Base-by-base conservation (phyloP, 1,284 basidiomycete genomes). In the Austroboletus novae-zelandiae region DNA sequence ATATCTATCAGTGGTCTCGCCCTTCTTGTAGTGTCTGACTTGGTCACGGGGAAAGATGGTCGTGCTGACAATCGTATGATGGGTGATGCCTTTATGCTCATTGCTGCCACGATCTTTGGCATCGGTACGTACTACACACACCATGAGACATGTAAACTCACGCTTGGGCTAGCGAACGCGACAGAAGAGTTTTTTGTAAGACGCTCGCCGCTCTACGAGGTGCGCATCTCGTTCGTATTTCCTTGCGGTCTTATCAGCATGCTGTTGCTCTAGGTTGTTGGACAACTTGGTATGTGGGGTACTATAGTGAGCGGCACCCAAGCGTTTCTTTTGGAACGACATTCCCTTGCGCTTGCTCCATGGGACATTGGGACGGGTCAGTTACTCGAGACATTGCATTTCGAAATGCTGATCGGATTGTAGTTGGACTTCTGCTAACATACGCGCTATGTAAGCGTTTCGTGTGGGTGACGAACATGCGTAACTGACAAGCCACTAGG, bases 111-210 rank as follows among this genome's bases (percentile, higher is more conserved):
- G 0, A 72, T 91, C 8, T 94, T 93, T 61, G 91, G 91, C 17
- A 81, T 93, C 62, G 83, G 88, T 89, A 57, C 52, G 83, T 78
- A 7, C n/a, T 39, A 9, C 17, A 48, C 14, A 27, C 41, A 17
- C 14, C 31, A 23, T 10, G 30, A 20, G 30, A n/a, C 5, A 23
- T 13, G 36, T 20, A 2, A 34, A 52, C 46, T 48, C 34, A 56
- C 39, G 14, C 23, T 42, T 14, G 14, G 6, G 20, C 25, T 53
- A 90, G 88, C 86, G 7, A 93, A 93, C 56, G 86, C 90, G 9
- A 89, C 89, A 0, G 91, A 93, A 65, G 90, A 94, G 61, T 88
- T 87, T 64, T 83, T 93, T 58, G 91, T 94, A 27, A 80, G 91
- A 50, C 80, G 75, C 47, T 77, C 82, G 7, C 91, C 91, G 3